A percentile compares a stretch with the other conserved stretches of the same genome.
Conservation (phyloP, 2,329 filamentous ascomycete genomes). For the Neopestalotiopsis rosae region DNA sequence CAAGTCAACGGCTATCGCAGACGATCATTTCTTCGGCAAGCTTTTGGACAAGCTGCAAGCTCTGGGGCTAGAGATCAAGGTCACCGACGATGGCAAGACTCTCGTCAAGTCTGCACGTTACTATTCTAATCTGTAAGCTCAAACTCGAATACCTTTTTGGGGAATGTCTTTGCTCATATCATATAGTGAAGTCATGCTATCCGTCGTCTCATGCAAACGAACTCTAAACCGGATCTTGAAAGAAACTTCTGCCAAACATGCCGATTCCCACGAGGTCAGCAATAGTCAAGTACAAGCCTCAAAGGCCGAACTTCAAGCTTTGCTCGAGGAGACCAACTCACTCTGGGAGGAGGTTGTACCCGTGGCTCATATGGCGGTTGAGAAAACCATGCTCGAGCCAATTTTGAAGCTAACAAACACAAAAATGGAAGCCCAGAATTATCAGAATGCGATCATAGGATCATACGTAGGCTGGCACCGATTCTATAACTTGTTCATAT, state of each 20-base stretch:
- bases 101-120: conserved; percentile 30
- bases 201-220: conserved; percentile 29
- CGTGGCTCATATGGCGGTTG: conserved; percentile 40
- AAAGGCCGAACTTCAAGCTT: conserved; percentile 28
- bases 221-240: conserved; percentile 27
- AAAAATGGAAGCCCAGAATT: conserved; percentile 15
- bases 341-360: conserved; percentile 41
- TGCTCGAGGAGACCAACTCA: conserved; percentile 36
- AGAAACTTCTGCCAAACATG: conserved; percentile 23
- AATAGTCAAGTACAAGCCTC: conserved; percentile 20
- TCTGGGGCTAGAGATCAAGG: conserved; percentile 28
- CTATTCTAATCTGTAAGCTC: conserved; percentile 31
- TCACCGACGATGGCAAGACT: conserved; percentile 20
- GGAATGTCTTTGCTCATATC: not conserved
- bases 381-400: conserved; percentile 35
- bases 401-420: conserved; percentile 24
- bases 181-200: conserved; percentile 27
- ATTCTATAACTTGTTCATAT: not conserved
- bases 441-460: conserved; percentile 25
- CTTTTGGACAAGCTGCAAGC: conserved; percentile 31
- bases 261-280: conserved; percentile 8
- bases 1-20: not conserved
- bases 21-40: conserved; percentile 25
- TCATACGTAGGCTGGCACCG: conserved; percentile 25
- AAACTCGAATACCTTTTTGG: conserved; percentile 21